A percentile compares a stretch with the other conserved stretches of the same genome.
Evolutionary conservation across 2,329 filamentous ascomycete species (phyloP).

Genomic region (Coniochaeta sp.): DNA sequence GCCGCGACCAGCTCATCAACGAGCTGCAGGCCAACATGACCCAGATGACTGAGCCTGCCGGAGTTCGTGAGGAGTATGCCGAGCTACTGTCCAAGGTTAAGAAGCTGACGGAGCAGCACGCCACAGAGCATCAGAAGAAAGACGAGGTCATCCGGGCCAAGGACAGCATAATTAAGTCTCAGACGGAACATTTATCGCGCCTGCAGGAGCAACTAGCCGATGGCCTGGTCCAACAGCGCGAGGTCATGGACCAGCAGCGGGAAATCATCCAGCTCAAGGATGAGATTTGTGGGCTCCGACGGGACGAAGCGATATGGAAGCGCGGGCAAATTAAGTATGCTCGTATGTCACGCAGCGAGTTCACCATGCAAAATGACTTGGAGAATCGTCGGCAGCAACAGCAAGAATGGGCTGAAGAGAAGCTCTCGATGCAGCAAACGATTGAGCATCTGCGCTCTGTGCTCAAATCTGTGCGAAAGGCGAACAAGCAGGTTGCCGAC

Average conservation of each 20-base stretch:
- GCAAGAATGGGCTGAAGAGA: not conserved
- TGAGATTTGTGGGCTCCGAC: not conserved
- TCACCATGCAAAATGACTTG: not conserved
- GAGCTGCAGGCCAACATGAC: constrained; percentile 16
- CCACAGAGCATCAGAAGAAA: constrained; percentile 11
- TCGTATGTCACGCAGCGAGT: not conserved
- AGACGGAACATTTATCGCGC: constrained; percentile 12
- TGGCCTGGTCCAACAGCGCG: not conserved
- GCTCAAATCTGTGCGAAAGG: not conserved
- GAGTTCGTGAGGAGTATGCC: constrained; percentile 15
- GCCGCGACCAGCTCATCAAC: constrained; percentile 18
- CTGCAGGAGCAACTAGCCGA: constrained; percentile 1
- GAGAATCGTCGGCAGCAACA: not conserved
- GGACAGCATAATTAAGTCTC: constrained; percentile 14
- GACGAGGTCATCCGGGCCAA: constrained; percentile 12
- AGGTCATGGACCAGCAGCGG: not conserved
- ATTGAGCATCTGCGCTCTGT: not conserved
- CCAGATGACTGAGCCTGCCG: constrained; percentile 11
- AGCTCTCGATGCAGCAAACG: not conserved
- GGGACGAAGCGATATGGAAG: not conserved
- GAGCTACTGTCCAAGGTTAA: constrained; percentile 17
- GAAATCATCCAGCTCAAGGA: not conserved
- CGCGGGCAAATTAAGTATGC: not conserved
- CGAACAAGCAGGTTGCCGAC: not conserved
- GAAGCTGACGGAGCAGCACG: constrained; percentile 12